Conservation (phyloP, 1,139 yeast genomes). For the Yamadazyma friedrichii region DNA sequence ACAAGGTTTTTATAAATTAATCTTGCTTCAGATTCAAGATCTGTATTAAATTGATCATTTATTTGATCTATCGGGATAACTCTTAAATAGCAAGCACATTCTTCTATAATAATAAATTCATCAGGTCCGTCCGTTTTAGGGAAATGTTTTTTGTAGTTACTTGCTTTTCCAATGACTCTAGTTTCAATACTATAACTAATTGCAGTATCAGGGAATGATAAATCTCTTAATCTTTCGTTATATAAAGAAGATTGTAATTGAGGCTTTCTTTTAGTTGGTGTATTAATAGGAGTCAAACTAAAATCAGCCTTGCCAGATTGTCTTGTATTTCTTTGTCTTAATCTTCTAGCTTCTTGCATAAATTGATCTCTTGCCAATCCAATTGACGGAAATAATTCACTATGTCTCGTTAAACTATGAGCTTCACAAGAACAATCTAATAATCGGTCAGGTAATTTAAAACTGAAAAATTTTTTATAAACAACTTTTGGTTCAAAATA, state of each 20-base stretch:
- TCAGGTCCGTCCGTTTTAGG: constrained; percentile 17
- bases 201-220: constrained; percentile 40
- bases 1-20: constrained; percentile 28
- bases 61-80: constrained; percentile 23
- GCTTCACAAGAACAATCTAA: constrained; percentile 41
- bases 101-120: constrained; percentile 41
- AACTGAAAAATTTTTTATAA: constrained; percentile 43
- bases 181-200: constrained; percentile 41
- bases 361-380: constrained; percentile 24
- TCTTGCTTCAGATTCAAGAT: constrained; percentile 23
- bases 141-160: constrained; percentile 23
- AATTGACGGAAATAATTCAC: constrained; percentile 40
- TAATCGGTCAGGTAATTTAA: constrained; percentile 40
- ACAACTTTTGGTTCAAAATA: constrained; percentile 37
- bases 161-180: constrained; percentile 42
- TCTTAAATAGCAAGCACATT: constrained; percentile 30
- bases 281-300: constrained; percentile 4
- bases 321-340: constrained; percentile 13
- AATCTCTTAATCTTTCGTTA: constrained; percentile 27
- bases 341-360: constrained; percentile 14
- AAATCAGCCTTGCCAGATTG: constrained; percentile 12
- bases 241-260: constrained; percentile 19
- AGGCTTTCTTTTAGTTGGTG: constrained; percentile 13
- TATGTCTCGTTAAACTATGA: constrained; percentile 35
- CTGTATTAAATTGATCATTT: constrained; percentile 10